These are phyloP conservation scores for Ochromonas danica DNA, from an alignment of 108 stramenopile species.

Conservation along the genomic window DNA sequence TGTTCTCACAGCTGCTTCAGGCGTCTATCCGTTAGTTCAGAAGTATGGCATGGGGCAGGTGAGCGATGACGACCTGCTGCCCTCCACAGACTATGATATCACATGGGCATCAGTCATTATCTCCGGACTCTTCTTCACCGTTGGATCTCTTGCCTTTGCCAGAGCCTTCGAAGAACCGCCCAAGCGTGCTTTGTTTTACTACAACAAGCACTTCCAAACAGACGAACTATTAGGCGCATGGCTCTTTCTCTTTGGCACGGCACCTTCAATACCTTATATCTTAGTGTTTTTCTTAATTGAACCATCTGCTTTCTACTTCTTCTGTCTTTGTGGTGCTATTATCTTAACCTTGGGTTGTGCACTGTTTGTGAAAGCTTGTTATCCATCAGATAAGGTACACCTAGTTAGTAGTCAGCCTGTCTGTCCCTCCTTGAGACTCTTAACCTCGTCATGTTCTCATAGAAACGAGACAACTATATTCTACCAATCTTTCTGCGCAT, in stretches of 20 bases:
- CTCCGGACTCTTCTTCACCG: conserved; percentile 22
- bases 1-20: neutral
- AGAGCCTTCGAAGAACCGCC: conserved; percentile 35
- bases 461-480: neutral
- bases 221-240: conserved; percentile 33
- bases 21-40: neutral
- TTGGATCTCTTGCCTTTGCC: conserved; percentile 30
- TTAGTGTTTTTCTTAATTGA: conserved; percentile 2
- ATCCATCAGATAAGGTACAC: conserved; percentile 26
- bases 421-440: no score
- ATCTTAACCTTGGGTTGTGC: neutral
- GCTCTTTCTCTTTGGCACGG: conserved; percentile 21
- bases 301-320: conserved; percentile 16
- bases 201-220: conserved; percentile 7
- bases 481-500: neutral
- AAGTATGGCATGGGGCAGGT: neutral
- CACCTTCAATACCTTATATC: conserved; percentile 11
- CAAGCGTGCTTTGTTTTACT: conserved; percentile 8
- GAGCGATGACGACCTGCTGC: conserved; percentile 1
- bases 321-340: neutral
- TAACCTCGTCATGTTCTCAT: neutral
- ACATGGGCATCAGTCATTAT: conserved; percentile 24
- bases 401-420: no score
- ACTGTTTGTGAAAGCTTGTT: conserved; percentile 32
- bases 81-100: conserved; percentile 3